Base-by-base conservation (phyloP, 2,329 filamentous ascomycete genomes). In the Penicillium olsonii region DNA sequence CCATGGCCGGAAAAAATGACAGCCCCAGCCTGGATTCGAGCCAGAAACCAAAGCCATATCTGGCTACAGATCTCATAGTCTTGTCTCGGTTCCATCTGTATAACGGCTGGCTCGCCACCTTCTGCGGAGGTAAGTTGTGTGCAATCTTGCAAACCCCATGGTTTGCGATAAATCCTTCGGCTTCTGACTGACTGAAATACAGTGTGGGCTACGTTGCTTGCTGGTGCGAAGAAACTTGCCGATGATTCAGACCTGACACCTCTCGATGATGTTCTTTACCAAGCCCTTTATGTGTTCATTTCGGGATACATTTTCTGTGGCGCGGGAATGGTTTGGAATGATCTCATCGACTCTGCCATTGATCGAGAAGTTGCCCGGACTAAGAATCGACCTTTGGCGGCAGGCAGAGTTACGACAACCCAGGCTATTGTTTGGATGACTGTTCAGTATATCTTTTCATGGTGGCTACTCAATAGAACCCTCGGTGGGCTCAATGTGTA, bases 291-390 rank as follows among this genome's bases (percentile, higher is more conserved):
- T 35, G 56, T 53, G 26, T 60, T 64, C 19, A 20, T 60, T 12
- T 53, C 56, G 27, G 52, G 57, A 2, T 65, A 61, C 35, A 26
- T 63, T 1, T 65, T 65, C 31, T 64, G 62, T 34, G 64, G 64
- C 5, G 64, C 64, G 1, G 64, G 62, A 8, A 66, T 65, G 62
- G 63, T 64, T 2, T 66, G 64, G 64, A 65, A 66, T 31, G 64
- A 66, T 48, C 64, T 55, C 52, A 53, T 66, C 5, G 64, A 66
- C 38, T 62, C 59, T 2, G 57, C 65, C 27, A 63, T 66, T 22
- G 64, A 66, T 29, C 50, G 52, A 18, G 55, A 64, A 7, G 62
- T 65, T 9, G 55, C 57, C 3, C 57, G 64, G n/a, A 66, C 63
- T 14, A 66, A 66, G 45, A 39, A 62, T 19, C 61, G 64, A 1